Percentiles rank a stretch among this genome's conserved stretches.
Evolutionary conservation across 2,329 filamentous ascomycete species (phyloP).

Genomic region (Aspergillus phoenicis): DNA sequence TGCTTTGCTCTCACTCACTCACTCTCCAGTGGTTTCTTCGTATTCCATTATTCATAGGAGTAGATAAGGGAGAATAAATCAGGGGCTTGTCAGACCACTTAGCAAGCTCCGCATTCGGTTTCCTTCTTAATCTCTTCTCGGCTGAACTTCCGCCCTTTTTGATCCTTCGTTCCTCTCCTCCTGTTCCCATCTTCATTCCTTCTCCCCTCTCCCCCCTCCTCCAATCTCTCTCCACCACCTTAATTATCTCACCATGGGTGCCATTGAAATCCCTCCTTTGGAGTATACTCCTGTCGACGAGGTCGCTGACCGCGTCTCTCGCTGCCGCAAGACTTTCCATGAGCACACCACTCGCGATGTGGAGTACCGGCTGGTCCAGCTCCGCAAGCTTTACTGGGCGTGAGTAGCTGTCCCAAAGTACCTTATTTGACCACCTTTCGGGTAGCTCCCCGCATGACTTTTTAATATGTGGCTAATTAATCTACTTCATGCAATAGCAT

Average conservation of each 20-base stretch:
- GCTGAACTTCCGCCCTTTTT: too few species aligned
- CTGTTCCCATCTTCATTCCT: too few species aligned
- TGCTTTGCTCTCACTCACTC: too few species aligned
- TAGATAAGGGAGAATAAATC: too few species aligned
- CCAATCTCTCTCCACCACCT: neutral
- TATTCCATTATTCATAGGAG: too few species aligned
- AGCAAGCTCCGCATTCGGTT: too few species aligned
- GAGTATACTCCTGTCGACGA: slow-evolving; percentile 65
- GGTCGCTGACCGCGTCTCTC: slow-evolving; percentile 64
- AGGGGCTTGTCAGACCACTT: too few species aligned
- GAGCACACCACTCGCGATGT: slow-evolving; percentile 80
- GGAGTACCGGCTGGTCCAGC: slow-evolving; percentile 78
- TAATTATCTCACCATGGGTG: slow-evolving; percentile 31
- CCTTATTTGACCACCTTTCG: neutral
- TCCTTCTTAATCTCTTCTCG: too few species aligned
- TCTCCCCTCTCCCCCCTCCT: too few species aligned
- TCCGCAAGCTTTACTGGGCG: slow-evolving; percentile 95
- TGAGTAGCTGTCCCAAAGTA: slow-evolving; percentile 32
- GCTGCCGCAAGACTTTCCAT: slow-evolving; percentile 69
- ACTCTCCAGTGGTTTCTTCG: too few species aligned
- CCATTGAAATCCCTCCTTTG: slow-evolving; percentile 49
- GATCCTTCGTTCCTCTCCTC: too few species aligned
- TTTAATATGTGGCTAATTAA: slow-evolving; percentile 21
- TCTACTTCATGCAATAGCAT: slow-evolving; percentile 47
- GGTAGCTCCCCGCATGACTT: slow-evolving; percentile 1